Conservation (phyloP, 2,329 filamentous ascomycete genomes). For the Penicillium oxalicum region DNA sequence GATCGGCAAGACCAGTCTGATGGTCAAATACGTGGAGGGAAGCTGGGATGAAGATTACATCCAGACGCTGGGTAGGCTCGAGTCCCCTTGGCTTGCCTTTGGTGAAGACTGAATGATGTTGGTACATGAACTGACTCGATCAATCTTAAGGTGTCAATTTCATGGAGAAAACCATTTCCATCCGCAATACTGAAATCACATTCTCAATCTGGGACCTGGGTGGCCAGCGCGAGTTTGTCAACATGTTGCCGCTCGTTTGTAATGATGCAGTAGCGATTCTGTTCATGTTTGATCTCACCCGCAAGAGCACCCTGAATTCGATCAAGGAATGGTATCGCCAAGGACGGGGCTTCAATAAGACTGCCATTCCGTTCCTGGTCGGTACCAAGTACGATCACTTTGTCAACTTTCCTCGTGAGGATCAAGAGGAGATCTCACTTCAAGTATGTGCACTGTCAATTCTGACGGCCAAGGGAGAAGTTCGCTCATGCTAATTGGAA, state of each 20-base stretch:
- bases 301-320: slow-evolving; percentile 96
- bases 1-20: slow-evolving; percentile 97
- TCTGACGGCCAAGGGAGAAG: too few species aligned
- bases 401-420: slow-evolving; percentile 94
- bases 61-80: slow-evolving; percentile 70
- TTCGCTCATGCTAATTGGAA: slow-evolving; percentile 18
- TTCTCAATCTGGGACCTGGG: slow-evolving; percentile 99
- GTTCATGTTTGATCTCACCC: slow-evolving; percentile 98
- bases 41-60: slow-evolving; percentile 99
- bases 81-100: not conserved
- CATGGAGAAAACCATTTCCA: slow-evolving; percentile 99
- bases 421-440: slow-evolving; percentile 97
- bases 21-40: slow-evolving; percentile 99
- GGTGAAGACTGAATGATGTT: too few species aligned
- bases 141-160: slow-evolving; percentile 77
- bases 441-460: slow-evolving; percentile 54
- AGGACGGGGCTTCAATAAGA: slow-evolving; percentile 98
- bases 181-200: slow-evolving; percentile 98
- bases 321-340: slow-evolving; percentile 99
- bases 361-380: slow-evolving; percentile 94
- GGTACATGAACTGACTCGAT: not conserved
- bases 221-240: slow-evolving; percentile 97
- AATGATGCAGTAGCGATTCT: slow-evolving; percentile 97
- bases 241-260: slow-evolving; percentile 98
- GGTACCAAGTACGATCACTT: slow-evolving; percentile 99